A percentile compares a stretch with the other conserved stretches of the same genome.
Conservation (phyloP, 805 yeast species). For the Saccharomycopsis javanensis region DNA sequence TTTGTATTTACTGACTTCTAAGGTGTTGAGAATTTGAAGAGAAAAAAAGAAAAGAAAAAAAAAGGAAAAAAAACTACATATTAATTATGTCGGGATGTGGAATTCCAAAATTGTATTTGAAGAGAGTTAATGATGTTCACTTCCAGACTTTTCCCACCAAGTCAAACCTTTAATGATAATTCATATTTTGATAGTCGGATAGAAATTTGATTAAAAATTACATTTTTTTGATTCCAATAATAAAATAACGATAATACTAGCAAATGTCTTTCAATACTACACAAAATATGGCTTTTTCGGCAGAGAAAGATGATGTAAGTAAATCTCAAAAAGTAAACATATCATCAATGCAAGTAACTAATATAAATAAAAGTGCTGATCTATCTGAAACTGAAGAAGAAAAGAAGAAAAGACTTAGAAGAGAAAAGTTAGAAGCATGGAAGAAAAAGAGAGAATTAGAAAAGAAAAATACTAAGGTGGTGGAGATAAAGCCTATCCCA, state of each 20-base stretch:
- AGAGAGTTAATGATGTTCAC: neutral
- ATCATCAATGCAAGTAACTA: neutral
- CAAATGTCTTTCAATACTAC: neutral
- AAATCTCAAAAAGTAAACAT: neutral
- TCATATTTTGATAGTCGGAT: no score
- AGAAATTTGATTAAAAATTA: neutral
- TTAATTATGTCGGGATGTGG: neutral
- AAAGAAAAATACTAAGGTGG: neutral
- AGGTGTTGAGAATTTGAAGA: no score
- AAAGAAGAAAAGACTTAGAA: slow-evolving; percentile 15
- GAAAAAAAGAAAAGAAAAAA: no score
- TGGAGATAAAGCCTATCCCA: neutral
- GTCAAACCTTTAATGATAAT: neutral
- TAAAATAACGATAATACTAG: neutral
- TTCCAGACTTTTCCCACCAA: neutral
- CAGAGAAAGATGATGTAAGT: neutral
- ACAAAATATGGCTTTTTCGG: neutral
- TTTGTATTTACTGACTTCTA: no score
- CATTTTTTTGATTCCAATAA: neutral
- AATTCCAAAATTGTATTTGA: neutral
- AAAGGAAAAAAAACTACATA: neutral
- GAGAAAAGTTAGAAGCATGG: slow-evolving; percentile 41
- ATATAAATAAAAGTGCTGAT: neutral
- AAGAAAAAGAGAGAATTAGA: slow-evolving; percentile 31
- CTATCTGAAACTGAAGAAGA: slow-evolving; percentile 4